Percentiles rank a stretch among this genome's conserved stretches.
Conservation (phyloP, 164 flowering plant species). For the Chimonanthus salicifolius region DNA sequence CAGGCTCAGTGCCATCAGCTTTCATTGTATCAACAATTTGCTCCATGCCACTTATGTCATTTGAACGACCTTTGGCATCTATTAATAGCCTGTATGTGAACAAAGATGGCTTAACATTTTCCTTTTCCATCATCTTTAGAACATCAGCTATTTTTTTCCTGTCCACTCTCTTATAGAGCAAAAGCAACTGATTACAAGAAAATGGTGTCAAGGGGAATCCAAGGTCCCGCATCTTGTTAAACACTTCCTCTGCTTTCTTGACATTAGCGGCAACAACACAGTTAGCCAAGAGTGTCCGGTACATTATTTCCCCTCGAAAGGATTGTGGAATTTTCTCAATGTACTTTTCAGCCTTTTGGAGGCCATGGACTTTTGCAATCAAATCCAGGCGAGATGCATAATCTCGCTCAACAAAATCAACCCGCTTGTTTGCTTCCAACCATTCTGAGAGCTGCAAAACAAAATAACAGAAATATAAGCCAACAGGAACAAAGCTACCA, state of each 20-base stretch:
- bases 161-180: constrained; percentile 70
- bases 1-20: constrained; percentile 59
- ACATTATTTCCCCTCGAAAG: constrained; percentile 55
- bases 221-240: constrained; percentile 74
- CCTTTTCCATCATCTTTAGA: constrained; percentile 73
- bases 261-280: constrained; percentile 28
- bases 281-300: constrained; percentile 68
- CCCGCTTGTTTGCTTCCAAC: constrained; percentile 45
- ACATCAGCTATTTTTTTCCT: constrained; percentile 77
- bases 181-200: constrained; percentile 69
- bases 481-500: neutral
- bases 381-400: constrained; percentile 76
- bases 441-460: constrained; percentile 70
- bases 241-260: constrained; percentile 66
- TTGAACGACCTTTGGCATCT: constrained; percentile 59
- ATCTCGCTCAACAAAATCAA: constrained; percentile 56
- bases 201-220: constrained; percentile 52
- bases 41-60: constrained; percentile 79
- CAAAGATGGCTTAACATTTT: constrained; percentile 51
- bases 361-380: constrained; percentile 59
- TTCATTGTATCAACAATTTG: constrained; percentile 71
- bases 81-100: constrained; percentile 65
- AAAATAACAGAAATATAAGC: constrained; percentile 1
- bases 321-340: constrained; percentile 55
- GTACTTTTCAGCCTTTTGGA: constrained; percentile 54